Conservation (phyloP, 2,329 filamentous ascomycete genomes). For the Aspergillus pseudotamarii region DNA sequence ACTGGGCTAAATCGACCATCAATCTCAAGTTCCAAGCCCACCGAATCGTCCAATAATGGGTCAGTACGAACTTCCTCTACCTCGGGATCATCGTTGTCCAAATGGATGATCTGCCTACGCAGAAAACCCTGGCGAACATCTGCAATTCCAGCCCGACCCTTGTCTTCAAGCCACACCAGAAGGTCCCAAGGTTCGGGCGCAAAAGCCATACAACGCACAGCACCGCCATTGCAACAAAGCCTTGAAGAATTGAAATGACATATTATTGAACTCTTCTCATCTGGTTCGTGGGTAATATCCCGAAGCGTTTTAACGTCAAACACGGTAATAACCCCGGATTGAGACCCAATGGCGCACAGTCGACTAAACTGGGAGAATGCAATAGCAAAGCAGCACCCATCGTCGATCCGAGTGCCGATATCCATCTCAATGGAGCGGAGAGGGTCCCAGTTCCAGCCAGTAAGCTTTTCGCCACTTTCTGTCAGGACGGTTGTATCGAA, state of each 20-base stretch:
- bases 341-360: conserved; percentile 54
- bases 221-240: conserved; percentile 70
- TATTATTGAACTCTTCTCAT: conserved; percentile 56
- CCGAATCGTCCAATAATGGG: conserved; percentile 31
- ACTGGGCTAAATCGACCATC: conserved; percentile 23
- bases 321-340: conserved; percentile 51
- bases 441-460: conserved; percentile 46
- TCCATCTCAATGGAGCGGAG: conserved; percentile 44
- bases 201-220: conserved; percentile 89
- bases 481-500: conserved; percentile 28
- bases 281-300: conserved; percentile 20
- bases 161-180: conserved; percentile 90
- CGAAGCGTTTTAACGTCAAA: conserved; percentile 44
- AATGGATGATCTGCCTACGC: conserved; percentile 46
- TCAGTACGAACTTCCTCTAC: conserved; percentile 38
- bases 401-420: conserved; percentile 42
- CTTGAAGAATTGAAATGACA: conserved; percentile 78
- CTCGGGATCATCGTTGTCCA: conserved; percentile 37
- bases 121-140: conserved; percentile 51
- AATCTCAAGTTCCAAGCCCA: conserved; percentile 26
- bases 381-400: conserved; percentile 52
- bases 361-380: conserved; percentile 53
- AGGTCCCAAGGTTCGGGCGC: conserved; percentile 88
- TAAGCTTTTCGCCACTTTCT: conserved; percentile 37
- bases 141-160: conserved; percentile 53